phyloP scores from a whole-genome alignment of 1,284 basidiomycete genomes.

The Ganoderma lingzhi region DNA sequence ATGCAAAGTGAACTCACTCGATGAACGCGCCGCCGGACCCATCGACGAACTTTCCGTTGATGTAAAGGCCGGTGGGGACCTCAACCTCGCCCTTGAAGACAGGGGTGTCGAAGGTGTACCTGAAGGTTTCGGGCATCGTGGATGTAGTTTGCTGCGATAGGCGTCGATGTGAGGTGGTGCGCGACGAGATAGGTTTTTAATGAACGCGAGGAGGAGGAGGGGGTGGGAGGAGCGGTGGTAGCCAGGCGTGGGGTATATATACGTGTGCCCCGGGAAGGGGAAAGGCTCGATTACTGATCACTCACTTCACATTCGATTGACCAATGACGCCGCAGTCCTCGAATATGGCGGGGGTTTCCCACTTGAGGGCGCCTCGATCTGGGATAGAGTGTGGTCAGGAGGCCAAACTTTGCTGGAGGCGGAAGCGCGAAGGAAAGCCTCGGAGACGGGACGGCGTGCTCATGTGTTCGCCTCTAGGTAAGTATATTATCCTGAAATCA shows the following conservation, averaged over 20 bases:
- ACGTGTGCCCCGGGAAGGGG: constrained; percentile 3
- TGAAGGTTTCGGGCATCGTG: constrained; percentile 51
- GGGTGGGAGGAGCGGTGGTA: not conserved
- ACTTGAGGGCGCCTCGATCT: constrained; percentile 22
- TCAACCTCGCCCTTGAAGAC: constrained; percentile 76
- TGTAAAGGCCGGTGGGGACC: constrained; percentile 82
- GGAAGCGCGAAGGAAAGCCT: constrained; percentile 27
- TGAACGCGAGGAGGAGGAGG: not conserved
- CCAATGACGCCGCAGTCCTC: not conserved
- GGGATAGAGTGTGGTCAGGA: constrained; percentile 29
- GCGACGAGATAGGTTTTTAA: constrained; percentile 3
- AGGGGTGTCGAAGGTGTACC: constrained; percentile 70
- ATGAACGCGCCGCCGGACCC: constrained; percentile 72
- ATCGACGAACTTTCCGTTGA: constrained; percentile 82
- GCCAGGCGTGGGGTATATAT: constrained; percentile 25
- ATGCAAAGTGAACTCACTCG: constrained; percentile 57
- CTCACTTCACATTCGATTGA: constrained; percentile 12
- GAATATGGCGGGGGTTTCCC: not conserved
- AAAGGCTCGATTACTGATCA: constrained; percentile 27
- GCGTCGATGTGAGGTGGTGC: not conserved
- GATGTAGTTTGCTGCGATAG: not conserved
- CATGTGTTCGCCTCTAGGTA: constrained; percentile 25
- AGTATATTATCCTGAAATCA: constrained; percentile 10
- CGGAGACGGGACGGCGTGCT: constrained; percentile 15
- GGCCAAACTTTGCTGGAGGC: constrained; percentile 14